Evolutionary conservation across 2,329 filamentous ascomycete species (phyloP).

Genomic region (Alternaria sp.): DNA sequence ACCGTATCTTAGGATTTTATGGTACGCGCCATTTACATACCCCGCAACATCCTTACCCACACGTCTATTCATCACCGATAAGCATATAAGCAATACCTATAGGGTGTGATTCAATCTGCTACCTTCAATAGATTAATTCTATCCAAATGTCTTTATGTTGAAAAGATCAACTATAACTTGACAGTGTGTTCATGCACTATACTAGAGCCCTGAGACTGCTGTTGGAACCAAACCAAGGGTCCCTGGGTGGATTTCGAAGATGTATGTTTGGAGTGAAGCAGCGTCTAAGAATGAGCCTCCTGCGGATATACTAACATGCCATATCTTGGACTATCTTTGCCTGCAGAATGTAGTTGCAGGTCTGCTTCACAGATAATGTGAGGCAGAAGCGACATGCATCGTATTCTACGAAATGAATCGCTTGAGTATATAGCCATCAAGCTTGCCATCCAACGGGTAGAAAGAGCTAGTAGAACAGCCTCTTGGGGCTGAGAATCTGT

Average conservation of each 20-base stretch:
- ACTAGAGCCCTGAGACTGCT: neutral
- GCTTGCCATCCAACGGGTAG: no score
- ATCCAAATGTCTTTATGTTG: neutral
- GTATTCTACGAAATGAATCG: no score
- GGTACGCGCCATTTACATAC: neutral
- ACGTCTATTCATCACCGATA: neutral
- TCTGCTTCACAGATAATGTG: neutral
- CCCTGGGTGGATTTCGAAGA: fast-evolving
- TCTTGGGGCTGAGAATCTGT: fast-evolving
- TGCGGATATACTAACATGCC: neutral
- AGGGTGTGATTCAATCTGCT: neutral
- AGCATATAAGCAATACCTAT: neutral
- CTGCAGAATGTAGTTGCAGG: neutral
- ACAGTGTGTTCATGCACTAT: neutral
- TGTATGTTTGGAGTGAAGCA: neutral
- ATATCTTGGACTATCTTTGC: neutral
- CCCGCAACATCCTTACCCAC: neutral
- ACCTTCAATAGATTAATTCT: neutral
- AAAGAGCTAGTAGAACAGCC: no score
- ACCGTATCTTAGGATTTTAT: neutral
- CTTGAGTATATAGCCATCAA: no score
- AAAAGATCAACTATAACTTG: neutral
- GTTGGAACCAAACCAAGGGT: neutral
- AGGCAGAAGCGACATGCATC: no score
- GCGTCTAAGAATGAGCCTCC: neutral